Evolutionary conservation across 192 early-diverging fungal genomes (phyloP).

Genomic region (Gryganskiella cystojenkinii): DNA sequence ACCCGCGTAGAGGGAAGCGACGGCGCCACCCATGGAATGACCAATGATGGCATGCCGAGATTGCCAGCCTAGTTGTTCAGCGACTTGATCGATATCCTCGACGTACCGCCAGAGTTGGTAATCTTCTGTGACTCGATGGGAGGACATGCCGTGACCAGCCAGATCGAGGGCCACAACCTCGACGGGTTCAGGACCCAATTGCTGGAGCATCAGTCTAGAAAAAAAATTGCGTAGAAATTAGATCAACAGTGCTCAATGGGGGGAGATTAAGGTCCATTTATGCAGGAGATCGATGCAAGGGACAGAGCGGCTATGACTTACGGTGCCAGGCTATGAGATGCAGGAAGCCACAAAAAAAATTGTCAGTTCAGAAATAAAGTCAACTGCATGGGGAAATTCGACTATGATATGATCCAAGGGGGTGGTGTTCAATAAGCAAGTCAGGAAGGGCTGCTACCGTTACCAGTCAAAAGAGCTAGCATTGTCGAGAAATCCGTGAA

Average conservation of each 20-base stretch:
- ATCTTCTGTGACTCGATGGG: slow-evolving; percentile 33
- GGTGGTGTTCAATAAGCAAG: not conserved
- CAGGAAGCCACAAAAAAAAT: not conserved
- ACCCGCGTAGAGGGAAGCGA: slow-evolving; percentile 23
- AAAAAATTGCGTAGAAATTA: no score
- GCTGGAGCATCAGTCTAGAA: slow-evolving; percentile 26
- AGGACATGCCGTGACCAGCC: slow-evolving; percentile 45
- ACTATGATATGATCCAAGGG: no score
- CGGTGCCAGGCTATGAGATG: slow-evolving; percentile 11
- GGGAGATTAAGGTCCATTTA: not conserved
- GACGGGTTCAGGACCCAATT: slow-evolving; percentile 38
- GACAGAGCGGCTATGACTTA: slow-evolving; percentile 5
- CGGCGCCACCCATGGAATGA: slow-evolving; percentile 50
- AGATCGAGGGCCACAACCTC: slow-evolving; percentile 41
- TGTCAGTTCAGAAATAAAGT: not conserved
- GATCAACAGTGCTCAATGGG: no score
- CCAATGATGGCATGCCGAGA: slow-evolving; percentile 37
- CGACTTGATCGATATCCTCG: slow-evolving; percentile 36
- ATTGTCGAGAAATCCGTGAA: slow-evolving; percentile 48
- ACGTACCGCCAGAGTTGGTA: slow-evolving; percentile 46
- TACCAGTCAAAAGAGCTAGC: slow-evolving; percentile 43
- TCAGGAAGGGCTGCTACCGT: not conserved
- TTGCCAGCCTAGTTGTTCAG: slow-evolving; percentile 30
- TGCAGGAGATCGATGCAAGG: not conserved
- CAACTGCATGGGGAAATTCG: not conserved